phyloP scores from a whole-genome alignment of 2,329 filamentous ascomycete species.

The Fusarium anguioides region DNA sequence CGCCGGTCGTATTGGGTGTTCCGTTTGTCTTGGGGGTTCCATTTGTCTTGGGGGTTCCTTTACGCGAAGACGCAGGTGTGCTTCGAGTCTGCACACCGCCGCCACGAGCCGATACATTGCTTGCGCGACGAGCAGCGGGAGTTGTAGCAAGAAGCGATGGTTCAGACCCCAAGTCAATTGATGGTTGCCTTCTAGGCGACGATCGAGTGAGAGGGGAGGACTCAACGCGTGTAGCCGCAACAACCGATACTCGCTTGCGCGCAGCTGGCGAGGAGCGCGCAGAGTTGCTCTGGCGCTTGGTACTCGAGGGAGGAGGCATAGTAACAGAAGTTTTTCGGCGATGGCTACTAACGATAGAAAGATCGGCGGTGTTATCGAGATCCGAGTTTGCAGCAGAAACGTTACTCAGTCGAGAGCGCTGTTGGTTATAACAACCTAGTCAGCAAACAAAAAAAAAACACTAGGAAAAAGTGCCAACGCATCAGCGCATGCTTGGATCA shows the following conservation, averaged over 20 bases:
- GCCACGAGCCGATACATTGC: too few species aligned
- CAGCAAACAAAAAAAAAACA: neutral
- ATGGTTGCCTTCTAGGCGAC: neutral
- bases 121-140: too few species aligned
- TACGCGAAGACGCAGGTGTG: too few species aligned
- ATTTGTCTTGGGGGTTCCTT: too few species aligned
- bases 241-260: neutral
- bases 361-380: conserved; percentile 16
- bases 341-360: conserved; percentile 1
- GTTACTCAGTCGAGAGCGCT: conserved; percentile 31
- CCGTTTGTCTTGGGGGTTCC: too few species aligned
- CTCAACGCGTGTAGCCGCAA: neutral
- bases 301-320: conserved; percentile 10
- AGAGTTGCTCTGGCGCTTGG: neutral
- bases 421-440: neutral
- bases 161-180: neutral
- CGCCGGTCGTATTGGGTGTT: too few species aligned
- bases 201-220: neutral
- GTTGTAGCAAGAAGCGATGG: neutral
- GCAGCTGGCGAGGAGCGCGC: conserved; percentile 5
- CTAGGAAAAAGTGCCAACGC: neutral
- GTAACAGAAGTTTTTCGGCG: neutral
- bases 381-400: conserved; percentile 14
- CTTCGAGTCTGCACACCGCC: too few species aligned
- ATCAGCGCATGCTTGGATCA: neutral